Evolutionary conservation across 345 rosid genomes (phyloP).

Genomic region (Camelina laxa): DNA sequence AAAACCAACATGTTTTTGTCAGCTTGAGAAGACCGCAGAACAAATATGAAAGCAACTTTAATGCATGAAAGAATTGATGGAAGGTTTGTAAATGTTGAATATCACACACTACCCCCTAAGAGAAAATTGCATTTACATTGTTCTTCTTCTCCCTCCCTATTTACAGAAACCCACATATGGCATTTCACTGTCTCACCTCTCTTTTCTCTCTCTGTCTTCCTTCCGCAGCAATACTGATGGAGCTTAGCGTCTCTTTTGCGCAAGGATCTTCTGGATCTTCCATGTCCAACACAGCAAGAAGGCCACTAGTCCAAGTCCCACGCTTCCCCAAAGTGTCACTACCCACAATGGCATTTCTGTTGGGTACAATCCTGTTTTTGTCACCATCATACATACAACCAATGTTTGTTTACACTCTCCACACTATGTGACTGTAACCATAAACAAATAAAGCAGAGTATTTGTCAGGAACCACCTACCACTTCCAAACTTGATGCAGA

Average conservation of each 20-base stretch:
- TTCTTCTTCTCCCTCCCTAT: slow-evolving; percentile 29
- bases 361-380: slow-evolving; percentile 76
- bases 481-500: slow-evolving; percentile 95
- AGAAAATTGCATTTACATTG: slow-evolving; percentile 49
- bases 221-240: slow-evolving; percentile 13
- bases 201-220: neutral
- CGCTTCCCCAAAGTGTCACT: slow-evolving; percentile 68
- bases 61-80: slow-evolving; percentile 41
- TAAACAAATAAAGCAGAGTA: neutral
- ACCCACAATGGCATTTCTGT: slow-evolving; percentile 83
- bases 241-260: slow-evolving; percentile 71
- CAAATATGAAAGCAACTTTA: slow-evolving; percentile 32
- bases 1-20: slow-evolving; percentile 11
- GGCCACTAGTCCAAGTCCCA: slow-evolving; percentile 60
- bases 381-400: slow-evolving; percentile 1
- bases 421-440: slow-evolving; percentile 5
- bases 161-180: slow-evolving; percentile 40
- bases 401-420: slow-evolving; percentile 15
- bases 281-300: slow-evolving; percentile 79
- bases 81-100: slow-evolving; percentile 33
- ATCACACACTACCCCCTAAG: slow-evolving; percentile 40
- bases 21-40: slow-evolving; percentile 14
- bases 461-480: slow-evolving; percentile 53
- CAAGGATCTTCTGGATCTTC: slow-evolving; percentile 63
- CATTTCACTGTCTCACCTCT: slow-evolving; percentile 45